Base-by-base conservation (phyloP, 345 rosid species). In the Moricandia arvensis region DNA sequence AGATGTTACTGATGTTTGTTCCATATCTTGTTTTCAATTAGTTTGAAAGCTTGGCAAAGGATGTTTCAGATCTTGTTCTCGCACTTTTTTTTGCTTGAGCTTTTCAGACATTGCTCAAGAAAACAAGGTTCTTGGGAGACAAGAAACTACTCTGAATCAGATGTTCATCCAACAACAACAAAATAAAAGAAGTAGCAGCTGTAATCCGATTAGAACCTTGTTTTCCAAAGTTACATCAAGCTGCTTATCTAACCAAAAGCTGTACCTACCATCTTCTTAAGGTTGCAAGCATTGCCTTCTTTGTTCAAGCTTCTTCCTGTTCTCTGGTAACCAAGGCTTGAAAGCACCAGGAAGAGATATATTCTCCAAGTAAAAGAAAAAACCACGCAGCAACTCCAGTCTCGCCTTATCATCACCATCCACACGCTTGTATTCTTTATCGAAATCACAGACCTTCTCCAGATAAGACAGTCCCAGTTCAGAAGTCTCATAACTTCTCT, bases 351-450 rank as follows among this genome's bases (percentile, higher is more conserved):
- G 63, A 18, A 47, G 72, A 66, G 68, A 41, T 33, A 77, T 34
- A 59, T 77, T 47, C 26, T 71, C 26, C 37, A 77, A 65, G 76
- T 71, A 77, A 35, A 77, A 72, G 80, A 77, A 77, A 18, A 77
- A 77, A 12, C 80, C 80, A 55, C 76, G 72, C 8, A 77, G 68
- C 76, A 77, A 59, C 72, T 45, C 34, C 47, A 77, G 1, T 6
- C 58, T 47, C 4, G 24, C 62, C 76, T 66, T 34, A 71, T 77
- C 57, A 65, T 65, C 62, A 64, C 67, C 68, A 4, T 47, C 33
- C 31, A 35, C 76, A 45, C 0, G 71, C 71, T 71, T 34, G 76
- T 77, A 77, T 45, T 64, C 68, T 12, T 27, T 11, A 47, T 47
- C 63, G 34, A 77, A 77, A 64, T 77, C 76, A 64, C 68, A 1